Percentiles rank a stretch among this genome's conserved stretches.
Conservation (phyloP, 805 yeast genomes). For the Hagleromyces aurorensis region DNA sequence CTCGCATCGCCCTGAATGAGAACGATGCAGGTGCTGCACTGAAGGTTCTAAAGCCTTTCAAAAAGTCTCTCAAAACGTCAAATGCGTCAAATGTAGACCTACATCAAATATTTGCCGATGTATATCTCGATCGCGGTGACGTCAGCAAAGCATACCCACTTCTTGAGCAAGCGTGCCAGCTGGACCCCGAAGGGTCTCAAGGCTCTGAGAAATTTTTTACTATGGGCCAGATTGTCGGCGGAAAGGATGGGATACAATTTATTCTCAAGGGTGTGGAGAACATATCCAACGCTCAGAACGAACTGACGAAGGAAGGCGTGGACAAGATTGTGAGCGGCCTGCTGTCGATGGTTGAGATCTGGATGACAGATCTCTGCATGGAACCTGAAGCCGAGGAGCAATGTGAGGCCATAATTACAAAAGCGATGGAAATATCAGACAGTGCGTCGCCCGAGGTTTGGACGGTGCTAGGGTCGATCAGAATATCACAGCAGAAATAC, state of each 20-base stretch:
- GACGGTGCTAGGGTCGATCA: slow-evolving; percentile 74
- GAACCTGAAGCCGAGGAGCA: slow-evolving; percentile 76
- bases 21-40: slow-evolving; percentile 31
- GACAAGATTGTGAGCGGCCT: slow-evolving; percentile 68
- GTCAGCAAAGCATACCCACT: slow-evolving; percentile 69
- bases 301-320: slow-evolving; percentile 34
- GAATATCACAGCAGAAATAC: slow-evolving; percentile 75
- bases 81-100: slow-evolving; percentile 35
- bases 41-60: slow-evolving; percentile 30
- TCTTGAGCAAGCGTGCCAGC: slow-evolving; percentile 49
- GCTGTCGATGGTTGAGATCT: slow-evolving; percentile 81
- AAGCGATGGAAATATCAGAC: slow-evolving; percentile 53
- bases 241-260: slow-evolving; percentile 56
- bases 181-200: slow-evolving; percentile 56
- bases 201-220: slow-evolving; percentile 75
- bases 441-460: slow-evolving; percentile 66
- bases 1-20: slow-evolving; percentile 18
- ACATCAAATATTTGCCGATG: slow-evolving; percentile 62
- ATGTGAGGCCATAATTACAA: slow-evolving; percentile 65
- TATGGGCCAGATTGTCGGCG: slow-evolving; percentile 87
- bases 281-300: slow-evolving; percentile 20
- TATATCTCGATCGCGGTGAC: slow-evolving; percentile 69
- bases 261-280: slow-evolving; percentile 55
- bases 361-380: slow-evolving; percentile 98
- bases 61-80: slow-evolving; percentile 18